Conservation (phyloP, 306 rosid species). For the Cicer arietinum region DNA sequence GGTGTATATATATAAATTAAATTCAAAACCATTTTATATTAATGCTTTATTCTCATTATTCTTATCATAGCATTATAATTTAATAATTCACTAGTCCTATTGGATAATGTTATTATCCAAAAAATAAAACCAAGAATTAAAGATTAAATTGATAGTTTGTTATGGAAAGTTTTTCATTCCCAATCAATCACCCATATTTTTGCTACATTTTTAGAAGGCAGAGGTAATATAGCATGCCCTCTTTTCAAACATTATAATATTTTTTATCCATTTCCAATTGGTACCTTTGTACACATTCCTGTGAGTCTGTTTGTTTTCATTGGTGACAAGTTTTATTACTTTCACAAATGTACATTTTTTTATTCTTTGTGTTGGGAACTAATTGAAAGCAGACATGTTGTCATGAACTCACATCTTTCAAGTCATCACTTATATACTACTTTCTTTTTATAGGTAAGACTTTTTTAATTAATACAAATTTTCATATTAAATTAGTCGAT, state of each 20-base stretch:
- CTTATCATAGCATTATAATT: not conserved
- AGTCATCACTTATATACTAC: too few species aligned
- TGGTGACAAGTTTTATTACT: slow-evolving; percentile 18
- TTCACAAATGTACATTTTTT: slow-evolving; percentile 6
- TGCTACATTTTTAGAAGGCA: not conserved
- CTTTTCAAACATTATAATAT: slow-evolving; percentile 12
- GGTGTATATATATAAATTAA: too few species aligned
- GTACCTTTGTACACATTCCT: not conserved
- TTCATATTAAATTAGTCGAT: too few species aligned
- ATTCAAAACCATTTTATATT: too few species aligned
- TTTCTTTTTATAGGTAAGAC: too few species aligned
- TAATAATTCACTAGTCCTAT: not conserved
- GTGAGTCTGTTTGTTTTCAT: slow-evolving; percentile 20
- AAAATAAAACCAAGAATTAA: not conserved
- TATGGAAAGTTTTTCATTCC: slow-evolving; percentile 7
- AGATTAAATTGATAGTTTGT: slow-evolving; percentile 6
- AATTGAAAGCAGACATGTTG: not conserved
- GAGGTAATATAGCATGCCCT: slow-evolving; percentile 14
- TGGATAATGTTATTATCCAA: not conserved
- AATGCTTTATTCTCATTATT: too few species aligned
- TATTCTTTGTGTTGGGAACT: not conserved
- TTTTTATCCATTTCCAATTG: slow-evolving; percentile 16
- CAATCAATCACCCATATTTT: not conserved
- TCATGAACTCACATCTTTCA: not conserved
- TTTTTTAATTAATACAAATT: too few species aligned